Evolutionary conservation across 129 eudicot genomes (phyloP), one percentile per base, ranked within the genome.

Genomic region (Centaurea solstitialis): DNA sequence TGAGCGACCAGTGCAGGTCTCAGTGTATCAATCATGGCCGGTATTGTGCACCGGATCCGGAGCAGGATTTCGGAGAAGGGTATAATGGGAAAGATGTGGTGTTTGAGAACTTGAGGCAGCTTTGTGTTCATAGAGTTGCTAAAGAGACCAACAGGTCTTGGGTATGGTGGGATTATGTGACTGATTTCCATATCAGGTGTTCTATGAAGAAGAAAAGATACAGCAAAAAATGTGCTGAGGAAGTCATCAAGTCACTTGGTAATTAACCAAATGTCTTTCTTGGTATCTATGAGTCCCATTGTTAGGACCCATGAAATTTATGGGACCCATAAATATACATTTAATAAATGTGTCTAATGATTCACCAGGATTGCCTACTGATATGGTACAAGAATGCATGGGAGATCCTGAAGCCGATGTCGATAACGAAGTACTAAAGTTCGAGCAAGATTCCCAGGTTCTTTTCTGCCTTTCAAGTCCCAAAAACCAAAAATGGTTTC

Each of bases 101-200:
- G 75, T 70, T 88, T 79, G 99, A 96, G 87, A 96, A 96, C 74
- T 83, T 96, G 74, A 88, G 99, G 83, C 99, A 96, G 83, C 92
- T 96, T 62, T 96, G 99, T 80, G 99, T 93, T 47, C 97, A 96
- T 81, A 78, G 89, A 70, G 93, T 93, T 83, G 95, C 98, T 53
- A 96, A 96, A 59, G 93, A 88, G 77, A 87, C 72, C 38, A 86
- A 83, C 9, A 92, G 93, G 67, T 83, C 99, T 5, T 96, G 99
- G 99, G 98, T 91, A 35, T 96, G 99, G 99, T 96, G 99, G 99
- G 99, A 96, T 77, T 96, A 82, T 79, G 99, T 96, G 38, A 89
- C 99, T 39, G 99, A 96, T 93, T 96, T 96, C 65, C 99, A 96
- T 70, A 88, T 96, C n/a, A 86, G 99, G 68, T 96, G 99, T 76